Evolutionary conservation across 768 basidiomycete genomes (phyloP), one percentile per base, ranked within the genome.

Genomic region (Ramaria rubella): DNA sequence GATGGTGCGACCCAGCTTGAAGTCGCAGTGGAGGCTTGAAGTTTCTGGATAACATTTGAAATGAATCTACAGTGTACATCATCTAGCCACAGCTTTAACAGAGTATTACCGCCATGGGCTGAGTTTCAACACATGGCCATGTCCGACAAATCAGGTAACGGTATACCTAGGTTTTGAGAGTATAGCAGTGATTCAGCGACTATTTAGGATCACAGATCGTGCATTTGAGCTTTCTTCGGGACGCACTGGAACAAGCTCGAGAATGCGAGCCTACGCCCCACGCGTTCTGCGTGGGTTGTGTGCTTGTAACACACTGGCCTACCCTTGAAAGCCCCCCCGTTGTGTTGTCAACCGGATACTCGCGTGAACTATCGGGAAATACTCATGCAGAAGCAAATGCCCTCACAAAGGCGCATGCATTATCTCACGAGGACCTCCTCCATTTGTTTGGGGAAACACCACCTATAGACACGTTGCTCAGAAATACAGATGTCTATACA

Each of bases 311-410:
- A 19, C 73, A 71, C 43, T 70, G 71, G 56, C 78, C 82, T 17
- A 61, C 67, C 44, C 67, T 67, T 5, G 60, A 67, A 30, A 63
- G 65, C 40, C 38, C 65, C 14, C 75, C 83, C 3, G 71, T 82
- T 54, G 71, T 88, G 44, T 70, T 98, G 33, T 73, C 90, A 12
- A 84, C 84, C 2, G 93, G 93, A 17, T 93, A 85, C 72, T 97
- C 94, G 24, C 79, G 96, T 64, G 94, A 97, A 67, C 77, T 97
- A 0, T 76, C 82, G 4, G 95, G 94, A 52, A 98, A 98, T 67
- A 97, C 95, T 3, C 95, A 99, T 68, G 95, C 94, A 11, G 95
- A 99, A 73, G 92, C 93, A 23, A 95, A 95, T 67, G 94, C 94
- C 1, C 73, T 99, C 52, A 67, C 79, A 40, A 96, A 97, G 65